phyloP scores from a whole-genome alignment of 2,329 filamentous ascomycete genomes.

The Pyricularia sp. region DNA sequence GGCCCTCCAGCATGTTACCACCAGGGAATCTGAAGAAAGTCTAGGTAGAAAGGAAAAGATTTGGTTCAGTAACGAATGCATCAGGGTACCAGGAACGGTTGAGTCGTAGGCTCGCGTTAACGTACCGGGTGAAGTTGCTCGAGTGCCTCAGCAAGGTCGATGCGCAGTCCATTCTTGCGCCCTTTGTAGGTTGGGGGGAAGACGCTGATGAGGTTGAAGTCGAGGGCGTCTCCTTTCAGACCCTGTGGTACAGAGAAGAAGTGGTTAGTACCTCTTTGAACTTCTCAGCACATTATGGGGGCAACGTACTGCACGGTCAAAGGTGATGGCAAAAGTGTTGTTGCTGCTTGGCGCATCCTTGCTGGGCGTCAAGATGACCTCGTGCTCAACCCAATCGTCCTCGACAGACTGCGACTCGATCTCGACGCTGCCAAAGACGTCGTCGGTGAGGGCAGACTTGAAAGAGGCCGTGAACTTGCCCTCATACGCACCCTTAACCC shows the following conservation, averaged over 20 bases:
- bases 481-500: conserved; percentile 39
- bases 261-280: not conserved
- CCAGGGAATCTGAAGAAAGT: conserved; percentile 57
- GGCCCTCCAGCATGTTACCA: conserved; percentile 50
- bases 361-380: conserved; percentile 30
- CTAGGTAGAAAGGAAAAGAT: not conserved
- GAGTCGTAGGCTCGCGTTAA: conserved; percentile 9
- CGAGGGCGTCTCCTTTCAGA: not conserved
- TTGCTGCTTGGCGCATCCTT: conserved; percentile 41
- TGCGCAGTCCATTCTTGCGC: conserved; percentile 46
- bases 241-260: not conserved
- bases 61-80: not conserved
- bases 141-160: conserved; percentile 40
- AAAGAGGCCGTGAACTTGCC: conserved; percentile 38
- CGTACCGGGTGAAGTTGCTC: not conserved
- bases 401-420: conserved; percentile 31
- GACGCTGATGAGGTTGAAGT: conserved; percentile 48
- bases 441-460: conserved; percentile 31
- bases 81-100: too few relatives aligned
- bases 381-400: conserved; percentile 41
- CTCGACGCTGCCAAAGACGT: conserved; percentile 34
- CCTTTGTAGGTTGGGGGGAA: conserved; percentile 53
- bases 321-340: conserved; percentile 46
- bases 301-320: conserved; percentile 26
- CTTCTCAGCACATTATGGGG: not conserved